phyloP scores from a whole-genome alignment of 75 land plant genomes.

The Picea glauca region DNA sequence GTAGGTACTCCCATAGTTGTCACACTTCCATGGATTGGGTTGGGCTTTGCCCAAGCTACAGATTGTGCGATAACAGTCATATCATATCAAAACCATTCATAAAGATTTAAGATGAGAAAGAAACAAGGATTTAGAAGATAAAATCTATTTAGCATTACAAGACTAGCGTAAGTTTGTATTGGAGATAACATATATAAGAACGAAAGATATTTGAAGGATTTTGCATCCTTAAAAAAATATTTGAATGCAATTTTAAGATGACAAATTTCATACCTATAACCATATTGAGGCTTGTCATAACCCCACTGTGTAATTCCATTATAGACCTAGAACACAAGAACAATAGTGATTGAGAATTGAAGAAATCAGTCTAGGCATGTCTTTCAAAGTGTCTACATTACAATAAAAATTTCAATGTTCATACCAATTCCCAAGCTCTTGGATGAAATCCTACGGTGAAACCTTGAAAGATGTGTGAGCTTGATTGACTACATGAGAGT shows the following conservation, averaged over 20 bases:
- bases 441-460: conserved; percentile 94
- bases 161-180: no score
- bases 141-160: no score
- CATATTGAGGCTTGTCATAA: conserved; percentile 56
- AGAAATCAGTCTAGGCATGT: conserved; percentile 4
- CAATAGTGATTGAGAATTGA: background rate
- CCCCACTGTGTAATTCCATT: conserved; percentile 90
- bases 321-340: conserved; percentile 50
- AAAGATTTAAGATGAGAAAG: no score
- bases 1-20: no score
- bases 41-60: no score
- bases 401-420: conserved; percentile 1
- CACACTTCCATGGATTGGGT: no score
- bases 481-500: conserved; percentile 50
- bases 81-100: no score
- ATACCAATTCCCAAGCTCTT: conserved; percentile 84
- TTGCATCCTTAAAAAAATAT: background rate
- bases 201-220: background rate
- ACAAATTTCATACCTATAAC: conserved; percentile 52
- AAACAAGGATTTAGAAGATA: no score
- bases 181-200: no score
- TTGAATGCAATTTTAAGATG: background rate
- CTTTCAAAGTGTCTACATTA: background rate
- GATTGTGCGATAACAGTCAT: no score
- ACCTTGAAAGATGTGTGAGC: conserved; percentile 63